Conservation (phyloP, 2,329 filamentous ascomycete genomes). For the Emydomyces testavorans region DNA sequence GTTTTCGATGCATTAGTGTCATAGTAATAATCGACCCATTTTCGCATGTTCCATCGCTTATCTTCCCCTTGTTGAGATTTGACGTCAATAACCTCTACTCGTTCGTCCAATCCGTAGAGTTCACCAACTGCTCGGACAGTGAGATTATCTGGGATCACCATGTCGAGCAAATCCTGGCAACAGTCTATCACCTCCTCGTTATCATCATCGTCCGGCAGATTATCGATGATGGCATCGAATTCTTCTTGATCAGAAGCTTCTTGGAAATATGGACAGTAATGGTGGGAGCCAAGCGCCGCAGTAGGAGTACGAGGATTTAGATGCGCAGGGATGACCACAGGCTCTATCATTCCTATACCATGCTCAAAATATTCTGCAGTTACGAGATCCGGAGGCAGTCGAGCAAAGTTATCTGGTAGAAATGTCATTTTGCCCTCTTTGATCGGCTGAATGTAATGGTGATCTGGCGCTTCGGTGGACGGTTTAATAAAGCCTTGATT, state of each 20-base stretch:
- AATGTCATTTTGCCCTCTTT: conserved; percentile 54
- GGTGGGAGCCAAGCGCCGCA: conserved; percentile 17
- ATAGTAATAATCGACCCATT: conserved; percentile 59
- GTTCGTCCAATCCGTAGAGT: conserved; percentile 51
- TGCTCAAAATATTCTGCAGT: conserved; percentile 53
- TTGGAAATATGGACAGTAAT: conserved; percentile 24
- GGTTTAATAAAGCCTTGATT: conserved; percentile 56
- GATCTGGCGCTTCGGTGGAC: conserved; percentile 51
- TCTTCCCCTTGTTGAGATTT: conserved; percentile 56
- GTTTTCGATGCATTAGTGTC: conserved; percentile 48
- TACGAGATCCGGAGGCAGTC: conserved; percentile 52
- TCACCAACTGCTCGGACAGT: conserved; percentile 54
- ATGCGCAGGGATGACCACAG: conserved; percentile 53
- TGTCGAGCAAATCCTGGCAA: conserved; percentile 54
- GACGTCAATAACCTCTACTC: conserved; percentile 57
- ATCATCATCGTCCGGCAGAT: conserved; percentile 26
- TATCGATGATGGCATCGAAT: conserved; percentile 29
- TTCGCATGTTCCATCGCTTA: conserved; percentile 52
- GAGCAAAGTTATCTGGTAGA: conserved; percentile 50
- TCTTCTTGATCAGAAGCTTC: conserved; percentile 28
- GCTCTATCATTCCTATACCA: conserved; percentile 52
- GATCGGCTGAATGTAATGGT: conserved; percentile 57
- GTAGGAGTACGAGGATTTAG: conserved; percentile 46
- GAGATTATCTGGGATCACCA: conserved; percentile 54
- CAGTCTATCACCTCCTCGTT: conserved; percentile 43